Conservation (phyloP, 768 basidiomycete genomes). For the Leucosporidium yakuticum region DNA sequence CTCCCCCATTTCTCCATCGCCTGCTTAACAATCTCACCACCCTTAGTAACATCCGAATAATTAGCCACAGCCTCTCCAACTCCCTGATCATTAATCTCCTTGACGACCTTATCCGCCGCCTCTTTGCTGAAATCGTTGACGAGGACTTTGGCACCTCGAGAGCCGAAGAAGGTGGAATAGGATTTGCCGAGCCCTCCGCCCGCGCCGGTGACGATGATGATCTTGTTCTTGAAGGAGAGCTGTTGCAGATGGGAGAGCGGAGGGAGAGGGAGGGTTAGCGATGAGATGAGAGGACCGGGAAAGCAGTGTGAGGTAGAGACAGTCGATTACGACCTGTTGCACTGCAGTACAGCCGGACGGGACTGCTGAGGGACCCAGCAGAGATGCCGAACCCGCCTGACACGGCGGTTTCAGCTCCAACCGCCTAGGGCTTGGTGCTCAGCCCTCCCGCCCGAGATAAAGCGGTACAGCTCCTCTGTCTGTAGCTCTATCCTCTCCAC, state of each 20-base stretch:
- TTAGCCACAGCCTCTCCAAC: conserved; percentile 64
- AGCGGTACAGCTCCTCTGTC: too few relatives aligned
- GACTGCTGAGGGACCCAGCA: too few relatives aligned
- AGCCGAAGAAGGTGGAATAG: conserved; percentile 75
- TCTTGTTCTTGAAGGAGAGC: conserved; percentile 67
- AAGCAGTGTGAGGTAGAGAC: too few relatives aligned
- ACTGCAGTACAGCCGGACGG: too few relatives aligned
- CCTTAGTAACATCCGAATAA: conserved; percentile 78
- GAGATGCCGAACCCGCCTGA: too few relatives aligned
- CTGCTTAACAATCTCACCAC: conserved; percentile 73
- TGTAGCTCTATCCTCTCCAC: too few relatives aligned
- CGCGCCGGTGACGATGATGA: conserved; percentile 91
- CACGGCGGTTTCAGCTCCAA: too few relatives aligned
- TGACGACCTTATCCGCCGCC: conserved; percentile 62
- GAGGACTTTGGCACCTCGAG: conserved; percentile 85
- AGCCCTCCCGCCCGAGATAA: too few relatives aligned
- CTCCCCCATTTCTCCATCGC: conserved; percentile 79
- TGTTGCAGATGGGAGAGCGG: background rate
- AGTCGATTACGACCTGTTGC: too few relatives aligned
- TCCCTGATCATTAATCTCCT: conserved; percentile 1
- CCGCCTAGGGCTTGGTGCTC: too few relatives aligned
- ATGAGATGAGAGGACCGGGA: too few relatives aligned
- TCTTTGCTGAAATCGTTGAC: conserved; percentile 88
- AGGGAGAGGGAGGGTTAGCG: too few relatives aligned
- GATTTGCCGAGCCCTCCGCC: conserved; percentile 89